These are phyloP conservation scores for Scedosporium boydii DNA, from an alignment of 2,329 filamentous ascomycete species.

Conservation along the genomic window DNA sequence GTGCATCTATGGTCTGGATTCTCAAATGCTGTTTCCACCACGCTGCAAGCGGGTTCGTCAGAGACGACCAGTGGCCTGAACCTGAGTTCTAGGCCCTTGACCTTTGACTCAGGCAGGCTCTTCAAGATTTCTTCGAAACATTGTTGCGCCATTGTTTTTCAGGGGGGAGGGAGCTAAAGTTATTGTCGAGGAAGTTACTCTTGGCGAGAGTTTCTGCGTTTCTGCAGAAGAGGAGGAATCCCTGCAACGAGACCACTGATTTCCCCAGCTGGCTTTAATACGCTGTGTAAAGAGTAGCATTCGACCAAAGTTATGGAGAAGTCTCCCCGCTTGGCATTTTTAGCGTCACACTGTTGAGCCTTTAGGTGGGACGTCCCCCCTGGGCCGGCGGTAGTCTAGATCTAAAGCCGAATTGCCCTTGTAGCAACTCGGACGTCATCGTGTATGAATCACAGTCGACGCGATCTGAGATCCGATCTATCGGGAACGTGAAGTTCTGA, in stretches of 20 bases:
- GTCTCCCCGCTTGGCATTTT: not conserved
- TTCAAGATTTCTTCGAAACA: not conserved
- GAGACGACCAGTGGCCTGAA: not conserved
- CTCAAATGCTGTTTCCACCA: not conserved
- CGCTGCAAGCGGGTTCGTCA: not conserved
- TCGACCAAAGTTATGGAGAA: not conserved
- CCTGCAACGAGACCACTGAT: too few species aligned
- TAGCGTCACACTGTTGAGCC: not conserved
- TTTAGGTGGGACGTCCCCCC: not conserved
- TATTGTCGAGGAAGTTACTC: not conserved
- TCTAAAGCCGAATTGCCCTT: too few species aligned
- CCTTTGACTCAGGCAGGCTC: not conserved
- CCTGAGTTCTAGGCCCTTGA: not conserved
- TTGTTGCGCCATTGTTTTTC: not conserved
- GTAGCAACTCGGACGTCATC: too few species aligned
- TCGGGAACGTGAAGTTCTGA: too few species aligned
- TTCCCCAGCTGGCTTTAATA: too few species aligned
- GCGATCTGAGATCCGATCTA: too few species aligned
- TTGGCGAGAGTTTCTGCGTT: not conserved
- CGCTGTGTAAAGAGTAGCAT: too few species aligned
- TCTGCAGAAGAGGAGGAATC: too few species aligned
- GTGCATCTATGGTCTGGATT: not conserved
- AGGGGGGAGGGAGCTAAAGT: not conserved
- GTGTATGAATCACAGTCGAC: too few species aligned
- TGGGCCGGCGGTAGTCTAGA: too few species aligned